Percentiles rank a stretch among this genome's conserved stretches.
Conservation (phyloP, 768 basidiomycete species). For the Pisolithus orientalis region DNA sequence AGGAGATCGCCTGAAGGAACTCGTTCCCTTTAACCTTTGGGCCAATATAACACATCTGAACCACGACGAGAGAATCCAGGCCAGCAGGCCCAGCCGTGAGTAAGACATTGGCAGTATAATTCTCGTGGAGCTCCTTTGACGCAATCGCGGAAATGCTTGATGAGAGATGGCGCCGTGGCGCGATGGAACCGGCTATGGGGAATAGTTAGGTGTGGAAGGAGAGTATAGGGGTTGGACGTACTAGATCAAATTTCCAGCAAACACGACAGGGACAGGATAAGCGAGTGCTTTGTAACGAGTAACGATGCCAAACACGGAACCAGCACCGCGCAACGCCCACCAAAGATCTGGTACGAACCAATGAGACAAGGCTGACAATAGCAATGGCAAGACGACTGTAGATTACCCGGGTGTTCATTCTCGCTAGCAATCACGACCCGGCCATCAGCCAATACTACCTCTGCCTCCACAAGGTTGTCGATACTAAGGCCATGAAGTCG, state of each 20-base stretch:
- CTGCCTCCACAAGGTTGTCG: conserved; percentile 87
- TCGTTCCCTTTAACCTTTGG: conserved; percentile 64
- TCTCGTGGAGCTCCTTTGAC: conserved; percentile 84
- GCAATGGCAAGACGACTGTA: neutral
- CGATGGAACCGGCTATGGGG: conserved; percentile 71
- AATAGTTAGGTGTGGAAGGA: conserved; percentile 2
- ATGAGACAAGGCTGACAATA: neutral
- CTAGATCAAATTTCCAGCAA: conserved; percentile 92
- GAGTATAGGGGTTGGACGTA: conserved; percentile 30
- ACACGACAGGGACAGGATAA: conserved; percentile 84
- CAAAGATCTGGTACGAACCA: conserved; percentile 54
- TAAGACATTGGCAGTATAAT: conserved; percentile 84
- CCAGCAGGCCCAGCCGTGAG: conserved; percentile 85
- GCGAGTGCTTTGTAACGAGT: conserved; percentile 89
- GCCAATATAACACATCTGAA: conserved; percentile 90
- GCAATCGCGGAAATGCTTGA: conserved; percentile 90
- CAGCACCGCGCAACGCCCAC: conserved; percentile 85
- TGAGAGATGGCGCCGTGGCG: conserved; percentile 80
- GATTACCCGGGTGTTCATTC: conserved; percentile 59
- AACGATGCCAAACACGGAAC: conserved; percentile 75
- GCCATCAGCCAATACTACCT: conserved; percentile 89
- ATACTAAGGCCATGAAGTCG: conserved; percentile 80
- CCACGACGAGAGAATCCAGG: conserved; percentile 79
- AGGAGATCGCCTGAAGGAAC: conserved; percentile 77
- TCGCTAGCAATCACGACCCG: conserved; percentile 75